Evolutionary conservation across 345 rosid species (phyloP), one percentile per base, ranked within the genome.

Genomic region (Raphanus raphanistrum): DNA sequence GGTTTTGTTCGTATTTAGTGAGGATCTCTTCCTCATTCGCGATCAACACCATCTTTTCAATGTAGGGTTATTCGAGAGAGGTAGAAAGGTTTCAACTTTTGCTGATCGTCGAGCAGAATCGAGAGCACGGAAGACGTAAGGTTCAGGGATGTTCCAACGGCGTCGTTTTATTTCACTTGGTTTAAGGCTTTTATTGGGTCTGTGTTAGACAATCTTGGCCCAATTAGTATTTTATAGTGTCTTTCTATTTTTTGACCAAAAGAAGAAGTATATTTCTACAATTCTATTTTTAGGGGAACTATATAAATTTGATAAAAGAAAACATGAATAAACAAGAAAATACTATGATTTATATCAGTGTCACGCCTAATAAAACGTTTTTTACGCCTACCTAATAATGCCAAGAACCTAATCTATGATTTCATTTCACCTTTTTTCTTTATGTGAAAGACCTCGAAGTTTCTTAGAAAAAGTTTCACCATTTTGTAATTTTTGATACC

Each of bases 11-110:
- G 32, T 48, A 58, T 63, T 70, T 21, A 71, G 70, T 43, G 31
- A 79, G 17, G 28, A 58, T 73, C 69, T 81, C 72, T 16, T 72
- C 66, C 52, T 55, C 86, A 31, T 72, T 66, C 52, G 48, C 86
- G 35, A 89, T 87, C 72, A 87, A 55, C 68, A 78, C 93, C 93
- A 89, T 89, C 77, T 83, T 83, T 78, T 54, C 43, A 74, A 16
- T 63, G 29, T 79, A 68, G 79, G 75, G 26, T 79, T 74, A 43
- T 16, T 35, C 4, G 50, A 27, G 74, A 28, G 70, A 48, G 33
- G 63, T 66, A 48, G 12, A 43, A 63, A 70, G 64, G 9, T 77
- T 71, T 63, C 55, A 52, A 57, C 12, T 61, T 61, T n/a, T 3
- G 16, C 10, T 17, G 35, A 57, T 65, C 61, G 67, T 71, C 81